Evolutionary conservation across 2,329 filamentous ascomycete genomes (phyloP).

Genomic region (Paracoccidioides brasiliensis): DNA sequence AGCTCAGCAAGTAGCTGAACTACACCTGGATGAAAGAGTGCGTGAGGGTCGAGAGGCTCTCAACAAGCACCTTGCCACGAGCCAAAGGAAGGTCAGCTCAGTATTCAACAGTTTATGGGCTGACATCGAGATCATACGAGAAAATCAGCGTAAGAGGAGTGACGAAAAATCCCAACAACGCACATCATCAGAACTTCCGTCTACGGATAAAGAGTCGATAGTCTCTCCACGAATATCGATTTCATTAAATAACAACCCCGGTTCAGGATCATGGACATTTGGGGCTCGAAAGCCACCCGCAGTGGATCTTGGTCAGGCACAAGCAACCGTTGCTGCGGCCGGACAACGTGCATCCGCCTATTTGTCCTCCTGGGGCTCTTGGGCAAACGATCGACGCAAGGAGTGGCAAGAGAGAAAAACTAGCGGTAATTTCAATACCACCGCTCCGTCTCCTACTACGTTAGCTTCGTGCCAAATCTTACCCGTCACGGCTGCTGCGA

Average conservation of each 20-base stretch:
- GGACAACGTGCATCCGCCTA: constrained; percentile 48
- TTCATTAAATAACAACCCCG: constrained; percentile 11
- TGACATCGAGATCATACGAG: constrained; percentile 72
- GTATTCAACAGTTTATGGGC: constrained; percentile 82
- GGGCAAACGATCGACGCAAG: constrained; percentile 40
- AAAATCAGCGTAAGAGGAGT: constrained; percentile 50
- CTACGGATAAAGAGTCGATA: constrained; percentile 17
- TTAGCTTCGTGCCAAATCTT: background rate
- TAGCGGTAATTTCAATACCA: constrained; percentile 4
- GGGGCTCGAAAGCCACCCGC: constrained; percentile 20
- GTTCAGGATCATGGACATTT: constrained; percentile 17
- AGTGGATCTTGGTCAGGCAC: constrained; percentile 41
- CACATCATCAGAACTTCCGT: constrained; percentile 17
- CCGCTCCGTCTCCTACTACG: constrained; percentile 1
- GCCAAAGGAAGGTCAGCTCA: constrained; percentile 73
- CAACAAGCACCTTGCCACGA: constrained; percentile 77
- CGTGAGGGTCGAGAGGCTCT: constrained; percentile 71
- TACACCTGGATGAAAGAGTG: constrained; percentile 85
- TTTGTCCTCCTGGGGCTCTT: constrained; percentile 49
- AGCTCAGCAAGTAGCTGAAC: constrained; percentile 80
- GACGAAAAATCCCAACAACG: constrained; percentile 19
- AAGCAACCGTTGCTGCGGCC: constrained; percentile 42
- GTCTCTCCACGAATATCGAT: constrained; percentile 17
- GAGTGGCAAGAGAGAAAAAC: constrained; percentile 33
- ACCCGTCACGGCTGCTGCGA: background rate